phyloP scores from a whole-genome alignment of 2,329 filamentous ascomycete species.

The Hypoxylon sp. region DNA sequence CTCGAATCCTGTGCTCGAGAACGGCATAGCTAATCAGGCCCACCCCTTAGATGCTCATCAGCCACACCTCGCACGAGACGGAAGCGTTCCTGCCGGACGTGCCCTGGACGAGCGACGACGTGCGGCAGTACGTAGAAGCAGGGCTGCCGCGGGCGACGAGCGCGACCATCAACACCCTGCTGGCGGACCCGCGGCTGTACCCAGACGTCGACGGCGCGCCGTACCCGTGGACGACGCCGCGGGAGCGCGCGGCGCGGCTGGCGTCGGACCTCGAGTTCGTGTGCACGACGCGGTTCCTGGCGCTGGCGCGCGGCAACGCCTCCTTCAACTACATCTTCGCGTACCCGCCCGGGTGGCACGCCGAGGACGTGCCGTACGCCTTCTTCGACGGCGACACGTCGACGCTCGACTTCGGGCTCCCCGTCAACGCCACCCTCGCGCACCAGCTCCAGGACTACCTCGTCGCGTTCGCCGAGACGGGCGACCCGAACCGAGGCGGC shows the following conservation, averaged over 20 bases:
- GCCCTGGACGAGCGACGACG: conserved; percentile 49
- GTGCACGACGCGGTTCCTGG: conserved; percentile 62
- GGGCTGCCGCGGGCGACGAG: conserved; percentile 31
- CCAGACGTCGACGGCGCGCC: conserved; percentile 52
- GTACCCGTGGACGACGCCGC: conserved; percentile 53
- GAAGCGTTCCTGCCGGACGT: conserved; percentile 50
- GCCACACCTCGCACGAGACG: conserved; percentile 59
- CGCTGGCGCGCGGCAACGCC: conserved; percentile 53
- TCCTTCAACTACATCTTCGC: conserved; percentile 62
- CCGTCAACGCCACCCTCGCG: conserved; percentile 46
- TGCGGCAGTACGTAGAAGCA: conserved; percentile 18
- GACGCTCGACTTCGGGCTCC: conserved; percentile 36
- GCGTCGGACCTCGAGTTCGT: conserved; percentile 54
- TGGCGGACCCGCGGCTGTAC: conserved; percentile 51
- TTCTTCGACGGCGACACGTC: conserved; percentile 55
- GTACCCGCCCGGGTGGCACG: conserved; percentile 61
- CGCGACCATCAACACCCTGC: conserved; percentile 51
- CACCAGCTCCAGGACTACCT: conserved; percentile 48
- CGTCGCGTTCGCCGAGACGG: conserved; percentile 45
- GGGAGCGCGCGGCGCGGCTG: conserved; percentile 52
- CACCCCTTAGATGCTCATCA: conserved; percentile 29
- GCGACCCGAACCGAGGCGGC: conserved; percentile 41
- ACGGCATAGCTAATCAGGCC: not conserved
- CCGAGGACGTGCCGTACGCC: conserved; percentile 59
- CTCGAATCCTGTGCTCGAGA: not conserved